These are phyloP conservation scores for Trichoderma sp. DNA, from an alignment of 2,329 filamentous ascomycete genomes.

Conservation along the genomic window DNA sequence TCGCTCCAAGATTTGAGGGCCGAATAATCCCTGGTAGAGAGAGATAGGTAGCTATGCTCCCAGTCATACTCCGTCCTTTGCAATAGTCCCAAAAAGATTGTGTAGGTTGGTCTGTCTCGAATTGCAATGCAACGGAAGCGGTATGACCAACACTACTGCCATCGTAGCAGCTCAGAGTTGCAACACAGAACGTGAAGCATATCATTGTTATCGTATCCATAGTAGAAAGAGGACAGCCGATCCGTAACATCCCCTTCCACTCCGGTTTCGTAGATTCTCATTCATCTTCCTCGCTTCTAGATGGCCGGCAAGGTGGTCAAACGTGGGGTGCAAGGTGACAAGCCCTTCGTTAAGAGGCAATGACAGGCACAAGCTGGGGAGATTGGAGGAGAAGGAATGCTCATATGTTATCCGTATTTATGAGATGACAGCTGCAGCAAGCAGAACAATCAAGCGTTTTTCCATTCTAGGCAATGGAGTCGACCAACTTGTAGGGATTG, in stretches of 20 bases:
- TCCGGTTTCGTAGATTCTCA: background rate
- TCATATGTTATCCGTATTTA: background rate
- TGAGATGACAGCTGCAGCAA: background rate
- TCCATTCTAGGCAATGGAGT: background rate
- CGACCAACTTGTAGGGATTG: no score
- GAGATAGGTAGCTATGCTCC: background rate
- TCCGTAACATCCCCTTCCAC: background rate
- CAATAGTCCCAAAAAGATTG: background rate
- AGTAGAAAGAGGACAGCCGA: background rate
- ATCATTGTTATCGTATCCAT: no score
- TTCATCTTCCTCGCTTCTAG: background rate
- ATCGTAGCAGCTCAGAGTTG: background rate
- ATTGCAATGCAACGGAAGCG: background rate
- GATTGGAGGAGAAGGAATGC: background rate
- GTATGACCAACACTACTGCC: background rate
- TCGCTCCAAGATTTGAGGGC: background rate
- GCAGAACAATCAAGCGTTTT: background rate
- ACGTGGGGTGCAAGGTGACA: background rate
- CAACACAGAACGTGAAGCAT: background rate
- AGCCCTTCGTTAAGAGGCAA: background rate
- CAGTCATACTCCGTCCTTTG: background rate
- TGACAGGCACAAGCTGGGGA: background rate
- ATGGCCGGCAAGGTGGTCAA: background rate
- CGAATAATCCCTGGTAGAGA: background rate
- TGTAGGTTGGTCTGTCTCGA: background rate